Evolutionary conservation across 2,329 filamentous ascomycete species (phyloP).

Genomic region (Clonostachys sp.): DNA sequence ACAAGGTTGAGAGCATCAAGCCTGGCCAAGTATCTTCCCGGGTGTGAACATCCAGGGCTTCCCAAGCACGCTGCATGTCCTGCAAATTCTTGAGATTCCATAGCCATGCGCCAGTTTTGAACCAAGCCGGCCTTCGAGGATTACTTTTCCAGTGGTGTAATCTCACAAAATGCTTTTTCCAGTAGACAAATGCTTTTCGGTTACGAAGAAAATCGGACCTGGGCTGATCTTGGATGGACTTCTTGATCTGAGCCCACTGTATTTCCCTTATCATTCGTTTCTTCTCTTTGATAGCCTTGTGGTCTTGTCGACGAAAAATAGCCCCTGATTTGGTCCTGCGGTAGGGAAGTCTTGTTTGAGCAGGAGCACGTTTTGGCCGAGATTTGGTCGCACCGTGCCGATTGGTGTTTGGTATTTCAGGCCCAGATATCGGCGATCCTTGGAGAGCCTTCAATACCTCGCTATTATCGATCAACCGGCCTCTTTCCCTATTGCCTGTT

Average conservation of each 20-base stretch:
- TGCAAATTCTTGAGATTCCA: slow-evolving; percentile 17
- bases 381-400: too few relatives aligned
- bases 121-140: slow-evolving; percentile 9
- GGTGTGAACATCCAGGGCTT: slow-evolving; percentile 12
- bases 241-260: slow-evolving; percentile 24
- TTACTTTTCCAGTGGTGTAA: not conserved
- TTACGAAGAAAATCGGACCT: slow-evolving; percentile 11
- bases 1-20: slow-evolving; percentile 28
- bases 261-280: slow-evolving; percentile 4
- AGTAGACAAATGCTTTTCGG: slow-evolving; percentile 5
- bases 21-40: slow-evolving; percentile 21
- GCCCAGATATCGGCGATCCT: too few relatives aligned
- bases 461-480: too few relatives aligned
- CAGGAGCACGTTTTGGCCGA: too few relatives aligned
- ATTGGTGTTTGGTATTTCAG: too few relatives aligned
- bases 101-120: slow-evolving; percentile 17
- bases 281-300: not conserved
- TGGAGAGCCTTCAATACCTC: too few relatives aligned
- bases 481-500: too few relatives aligned
- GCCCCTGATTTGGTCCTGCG: too few relatives aligned
- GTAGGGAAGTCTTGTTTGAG: too few relatives aligned
- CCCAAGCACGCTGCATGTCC: slow-evolving; percentile 26
- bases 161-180: not conserved
- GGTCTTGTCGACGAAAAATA: too few relatives aligned
- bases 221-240: slow-evolving; percentile 10